Base-by-base conservation (phyloP, 257 asterid species). In the Mentha longifolia region DNA sequence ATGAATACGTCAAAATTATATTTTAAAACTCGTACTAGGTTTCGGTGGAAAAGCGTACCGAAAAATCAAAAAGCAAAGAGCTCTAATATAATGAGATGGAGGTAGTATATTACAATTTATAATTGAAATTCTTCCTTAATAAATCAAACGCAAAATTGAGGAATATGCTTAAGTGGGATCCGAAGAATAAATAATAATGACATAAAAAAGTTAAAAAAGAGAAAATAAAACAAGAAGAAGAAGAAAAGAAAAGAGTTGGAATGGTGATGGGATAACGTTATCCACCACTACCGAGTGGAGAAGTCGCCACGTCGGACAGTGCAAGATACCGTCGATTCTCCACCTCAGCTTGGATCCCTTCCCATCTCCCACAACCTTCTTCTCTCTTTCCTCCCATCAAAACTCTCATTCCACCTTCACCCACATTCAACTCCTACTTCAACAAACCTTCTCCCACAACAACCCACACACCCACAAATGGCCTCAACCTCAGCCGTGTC, bases 401-500 rank as follows among this genome's bases (percentile, higher is more conserved):
- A 64, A 59, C 65, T 28, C 67, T 42, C 57, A 17, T 51, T 49
- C 52, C 68, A 60, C 15, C 6, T 7, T 28, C 16, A 3, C 12
- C 46, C 7, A 33, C 45, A 19, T 43, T 6, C 55, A 7, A 11
- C 61, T 13, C 28, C 10, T 25, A 28, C 16, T n/a, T n/a, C 20
- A 25, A 55, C 61, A 17, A 2, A 9, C 19, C 54, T 47, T 15
- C 52, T 14, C 17, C 54, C 5, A 8, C 54, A 3, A 15, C 54
- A 47, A 17, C 13, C 19, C 51, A 13, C 6, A 4, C 55, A 33
- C 19, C 6, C 61, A 25, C 35, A 55, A 57, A 92, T 89, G 98
- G 88, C 96, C 55, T 85, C 95, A 67, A 78, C 94, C 67, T 84
- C 90, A 55, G 85, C 92, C 25, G 83, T 89, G 15, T 86, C 91